Percentiles rank a stretch among this genome's conserved stretches.
Evolutionary conservation across 2,329 filamentous ascomycete species (phyloP).

Genomic region (Onygenales sp.): DNA sequence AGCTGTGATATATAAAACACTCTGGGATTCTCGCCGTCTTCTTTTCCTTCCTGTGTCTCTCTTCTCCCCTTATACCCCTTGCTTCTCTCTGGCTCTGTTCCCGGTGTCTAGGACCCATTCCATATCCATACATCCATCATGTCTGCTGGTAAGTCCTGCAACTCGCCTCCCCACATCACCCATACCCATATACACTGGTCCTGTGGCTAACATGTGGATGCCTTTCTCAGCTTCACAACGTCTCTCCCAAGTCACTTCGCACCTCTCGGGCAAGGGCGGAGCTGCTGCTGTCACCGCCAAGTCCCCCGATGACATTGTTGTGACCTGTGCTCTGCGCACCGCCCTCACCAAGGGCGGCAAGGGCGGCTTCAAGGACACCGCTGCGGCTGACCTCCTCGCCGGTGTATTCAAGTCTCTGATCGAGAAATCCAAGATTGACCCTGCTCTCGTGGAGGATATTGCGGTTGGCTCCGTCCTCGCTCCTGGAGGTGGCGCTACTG

Average conservation of each 20-base stretch:
- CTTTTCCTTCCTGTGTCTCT: slow-evolving; percentile 2
- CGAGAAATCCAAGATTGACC: slow-evolving; percentile 79
- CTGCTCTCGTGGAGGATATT: slow-evolving; percentile 80
- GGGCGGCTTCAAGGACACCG: slow-evolving; percentile 92
- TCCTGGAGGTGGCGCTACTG: slow-evolving; percentile 88
- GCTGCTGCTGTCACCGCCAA: slow-evolving; percentile 32
- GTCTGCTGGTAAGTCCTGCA: slow-evolving; percentile 27
- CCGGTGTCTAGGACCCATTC: neutral
- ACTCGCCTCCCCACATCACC: slow-evolving; percentile 4
- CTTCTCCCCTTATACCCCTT: slow-evolving; percentile 3
- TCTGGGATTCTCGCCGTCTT: slow-evolving; percentile 4
- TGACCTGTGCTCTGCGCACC: slow-evolving; percentile 85
- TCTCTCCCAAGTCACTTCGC: slow-evolving; percentile 49
- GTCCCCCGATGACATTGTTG: slow-evolving; percentile 63
- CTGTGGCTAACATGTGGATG: slow-evolving; percentile 14
- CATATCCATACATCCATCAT: slow-evolving; percentile 22
- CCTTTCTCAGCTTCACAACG: slow-evolving; percentile 43
- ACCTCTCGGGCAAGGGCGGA: slow-evolving; percentile 38
- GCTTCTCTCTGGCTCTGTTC: neutral
- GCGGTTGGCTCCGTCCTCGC: slow-evolving; percentile 84
- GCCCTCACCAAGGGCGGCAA: slow-evolving; percentile 88
- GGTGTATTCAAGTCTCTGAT: slow-evolving; percentile 75
- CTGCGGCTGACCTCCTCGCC: slow-evolving; percentile 72
- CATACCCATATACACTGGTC: neutral
- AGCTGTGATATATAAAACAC: slow-evolving; percentile 9